Percentiles rank a stretch among this genome's conserved stretches.
phyloP scores from a whole-genome alignment of 306 rosid genomes.

The Phaseolus lunatus region DNA sequence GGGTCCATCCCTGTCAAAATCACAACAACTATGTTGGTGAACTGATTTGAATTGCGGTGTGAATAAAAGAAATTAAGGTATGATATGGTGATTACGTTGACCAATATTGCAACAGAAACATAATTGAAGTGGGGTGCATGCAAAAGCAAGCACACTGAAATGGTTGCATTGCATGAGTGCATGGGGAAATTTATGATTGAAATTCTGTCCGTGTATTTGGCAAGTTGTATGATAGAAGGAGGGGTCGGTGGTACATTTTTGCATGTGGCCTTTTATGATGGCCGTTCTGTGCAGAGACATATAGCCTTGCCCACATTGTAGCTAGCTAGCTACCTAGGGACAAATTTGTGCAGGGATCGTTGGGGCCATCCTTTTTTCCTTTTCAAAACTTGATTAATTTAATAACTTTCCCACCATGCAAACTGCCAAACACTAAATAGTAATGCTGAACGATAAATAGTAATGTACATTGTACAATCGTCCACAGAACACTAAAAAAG shows the following conservation, averaged over 20 bases:
- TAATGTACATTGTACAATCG: slow-evolving; percentile 10
- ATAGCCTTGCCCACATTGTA: slow-evolving; percentile 48
- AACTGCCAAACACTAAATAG: neutral
- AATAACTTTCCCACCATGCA: slow-evolving; percentile 6
- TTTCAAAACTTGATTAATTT: slow-evolving; percentile 31
- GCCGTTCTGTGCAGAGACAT: slow-evolving; percentile 39
- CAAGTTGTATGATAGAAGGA: slow-evolving; percentile 43
- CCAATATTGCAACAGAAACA: slow-evolving; percentile 33
- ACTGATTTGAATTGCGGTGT: slow-evolving; percentile 19
- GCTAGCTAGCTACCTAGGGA: slow-evolving; percentile 47
- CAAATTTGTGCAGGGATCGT: slow-evolving; percentile 46
- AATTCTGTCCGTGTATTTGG: slow-evolving; percentile 29
- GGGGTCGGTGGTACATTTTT: slow-evolving; percentile 48
- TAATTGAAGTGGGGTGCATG: slow-evolving; percentile 49
- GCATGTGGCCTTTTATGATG: slow-evolving; percentile 55
- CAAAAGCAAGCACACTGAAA: slow-evolving; percentile 32
- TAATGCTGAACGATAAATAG: neutral
- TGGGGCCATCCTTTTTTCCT: slow-evolving; percentile 46
- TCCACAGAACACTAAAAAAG: slow-evolving; percentile 13
- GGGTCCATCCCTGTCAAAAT: slow-evolving; percentile 38
- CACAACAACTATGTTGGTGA: slow-evolving; percentile 7
- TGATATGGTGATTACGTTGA: slow-evolving; percentile 40
- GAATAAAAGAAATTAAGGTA: slow-evolving; percentile 31
- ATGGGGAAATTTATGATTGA: slow-evolving; percentile 45
- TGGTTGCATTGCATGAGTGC: slow-evolving; percentile 53